Conservation (phyloP, 139 green algal species). For the Mychonastes homosphaera region DNA sequence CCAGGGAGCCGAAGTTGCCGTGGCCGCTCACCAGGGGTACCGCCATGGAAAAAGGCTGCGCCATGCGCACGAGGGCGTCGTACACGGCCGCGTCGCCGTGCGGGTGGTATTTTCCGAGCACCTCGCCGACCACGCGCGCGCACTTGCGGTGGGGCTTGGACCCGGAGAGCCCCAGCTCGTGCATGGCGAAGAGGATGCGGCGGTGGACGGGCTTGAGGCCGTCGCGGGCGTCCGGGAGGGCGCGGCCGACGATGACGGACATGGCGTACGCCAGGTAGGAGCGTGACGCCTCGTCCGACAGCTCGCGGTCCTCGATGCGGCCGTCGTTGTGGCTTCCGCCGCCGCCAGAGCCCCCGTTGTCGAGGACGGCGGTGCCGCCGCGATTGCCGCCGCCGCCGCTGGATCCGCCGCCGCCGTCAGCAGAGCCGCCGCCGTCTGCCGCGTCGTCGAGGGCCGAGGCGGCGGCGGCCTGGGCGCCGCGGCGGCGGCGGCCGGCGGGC, state of each 20-base stretch:
- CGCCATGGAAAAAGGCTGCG: conserved; percentile 77
- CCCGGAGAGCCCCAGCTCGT: conserved; percentile 75
- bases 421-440: no score
- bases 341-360: no score
- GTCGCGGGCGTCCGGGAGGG: conserved; percentile 91
- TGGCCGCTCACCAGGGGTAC: conserved; percentile 80
- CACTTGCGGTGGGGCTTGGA: conserved; percentile 74
- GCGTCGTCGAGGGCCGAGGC: no score
- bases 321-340: no score
- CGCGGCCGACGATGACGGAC: conserved; percentile 92
- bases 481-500: no score
- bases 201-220: conserved; percentile 96
- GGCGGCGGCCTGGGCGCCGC: no score
- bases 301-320: conserved; percentile 33
- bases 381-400: no score
- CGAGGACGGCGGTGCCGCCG: no score
- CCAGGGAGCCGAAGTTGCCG: conserved; percentile 95
- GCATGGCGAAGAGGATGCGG: conserved; percentile 91
- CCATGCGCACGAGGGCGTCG: conserved; percentile 87
- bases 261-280: conserved; percentile 79
- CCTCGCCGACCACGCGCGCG: conserved; percentile 93
- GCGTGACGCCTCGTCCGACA: conserved; percentile 37
- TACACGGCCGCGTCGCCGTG: conserved; percentile 91
- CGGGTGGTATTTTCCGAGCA: conserved; percentile 97
- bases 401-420: no score